These are phyloP conservation scores for Chytriomyces sp. DNA, from an alignment of 192 early-diverging fungal species.

Conservation along the genomic window DNA sequence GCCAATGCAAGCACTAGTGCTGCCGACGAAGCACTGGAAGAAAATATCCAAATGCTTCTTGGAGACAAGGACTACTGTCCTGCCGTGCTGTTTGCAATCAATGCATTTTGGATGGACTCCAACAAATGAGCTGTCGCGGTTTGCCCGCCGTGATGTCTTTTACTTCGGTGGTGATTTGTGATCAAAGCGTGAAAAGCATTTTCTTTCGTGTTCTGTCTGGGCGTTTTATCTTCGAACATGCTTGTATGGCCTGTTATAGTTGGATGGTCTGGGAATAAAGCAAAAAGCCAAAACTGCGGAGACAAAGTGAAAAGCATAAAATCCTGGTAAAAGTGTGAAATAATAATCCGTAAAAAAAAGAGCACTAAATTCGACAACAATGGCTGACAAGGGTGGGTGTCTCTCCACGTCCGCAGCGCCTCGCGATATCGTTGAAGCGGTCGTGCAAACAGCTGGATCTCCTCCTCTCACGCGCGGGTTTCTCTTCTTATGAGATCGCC, in stretches of 20 bases:
- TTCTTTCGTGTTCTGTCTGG: too few species aligned
- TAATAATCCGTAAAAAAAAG: neutral
- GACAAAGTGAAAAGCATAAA: too few species aligned
- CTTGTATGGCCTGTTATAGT: too few species aligned
- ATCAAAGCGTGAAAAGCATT: too few species aligned
- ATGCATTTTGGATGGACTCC: constrained; percentile 43
- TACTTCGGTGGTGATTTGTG: neutral
- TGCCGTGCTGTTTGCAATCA: constrained; percentile 81
- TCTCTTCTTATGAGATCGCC: neutral
- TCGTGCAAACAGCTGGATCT: neutral
- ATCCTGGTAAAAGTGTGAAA: too few species aligned
- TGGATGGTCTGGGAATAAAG: too few species aligned
- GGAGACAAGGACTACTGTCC: constrained; percentile 92
- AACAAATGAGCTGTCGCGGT: constrained; percentile 16
- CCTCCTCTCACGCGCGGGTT: neutral
- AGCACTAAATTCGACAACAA: constrained; percentile 20
- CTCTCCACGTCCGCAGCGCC: neutral
- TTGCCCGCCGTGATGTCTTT: neutral
- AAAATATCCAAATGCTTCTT: constrained; percentile 75
- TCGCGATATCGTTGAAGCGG: neutral
- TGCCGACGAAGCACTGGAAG: constrained; percentile 74
- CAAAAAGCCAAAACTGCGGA: too few species aligned
- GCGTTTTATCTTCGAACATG: too few species aligned
- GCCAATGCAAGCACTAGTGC: constrained; percentile 36
- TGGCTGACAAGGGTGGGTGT: constrained; percentile 32